These are phyloP conservation scores for Creolimax fragrantissima DNA, from an alignment of 78 protist species.

Conservation along the genomic window DNA sequence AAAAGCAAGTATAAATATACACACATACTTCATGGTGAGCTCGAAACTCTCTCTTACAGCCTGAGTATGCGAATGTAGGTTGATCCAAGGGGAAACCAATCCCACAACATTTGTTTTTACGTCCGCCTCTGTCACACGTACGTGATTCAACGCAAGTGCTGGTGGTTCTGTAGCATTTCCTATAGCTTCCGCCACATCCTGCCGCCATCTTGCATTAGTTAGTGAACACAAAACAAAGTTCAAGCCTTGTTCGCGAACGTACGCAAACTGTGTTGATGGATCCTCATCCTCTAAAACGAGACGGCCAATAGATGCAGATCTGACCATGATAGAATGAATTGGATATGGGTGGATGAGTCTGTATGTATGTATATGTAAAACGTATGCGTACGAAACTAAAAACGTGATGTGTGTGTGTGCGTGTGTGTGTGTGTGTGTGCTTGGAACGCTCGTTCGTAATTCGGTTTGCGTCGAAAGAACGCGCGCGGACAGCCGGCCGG, in stretches of 20 bases:
- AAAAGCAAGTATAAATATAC: no score
- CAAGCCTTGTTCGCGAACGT: background rate
- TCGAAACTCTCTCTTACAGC: background rate
- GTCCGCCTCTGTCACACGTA: background rate
- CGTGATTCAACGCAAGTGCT: background rate
- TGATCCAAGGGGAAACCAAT: background rate
- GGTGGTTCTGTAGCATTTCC: background rate
- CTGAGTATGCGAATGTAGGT: background rate
- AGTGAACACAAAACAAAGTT: background rate
- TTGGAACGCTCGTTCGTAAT: no score
- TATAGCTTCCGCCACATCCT: background rate
- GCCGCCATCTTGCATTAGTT: background rate
- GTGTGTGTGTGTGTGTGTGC: no score
- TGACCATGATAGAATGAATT: no score
- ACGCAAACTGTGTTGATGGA: background rate
- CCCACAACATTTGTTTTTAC: background rate
- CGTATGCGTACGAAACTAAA: no score
- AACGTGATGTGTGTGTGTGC: no score
- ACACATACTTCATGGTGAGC: background rate
- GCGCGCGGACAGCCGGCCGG: no score
- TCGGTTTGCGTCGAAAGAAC: no score
- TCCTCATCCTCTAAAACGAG: background rate
- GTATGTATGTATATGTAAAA: no score
- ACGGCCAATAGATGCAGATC: background rate
- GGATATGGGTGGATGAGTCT: no score